These are phyloP conservation scores for Fusarium bactridioides DNA, from an alignment of 2,329 filamentous ascomycete genomes.

Conservation along the genomic window DNA sequence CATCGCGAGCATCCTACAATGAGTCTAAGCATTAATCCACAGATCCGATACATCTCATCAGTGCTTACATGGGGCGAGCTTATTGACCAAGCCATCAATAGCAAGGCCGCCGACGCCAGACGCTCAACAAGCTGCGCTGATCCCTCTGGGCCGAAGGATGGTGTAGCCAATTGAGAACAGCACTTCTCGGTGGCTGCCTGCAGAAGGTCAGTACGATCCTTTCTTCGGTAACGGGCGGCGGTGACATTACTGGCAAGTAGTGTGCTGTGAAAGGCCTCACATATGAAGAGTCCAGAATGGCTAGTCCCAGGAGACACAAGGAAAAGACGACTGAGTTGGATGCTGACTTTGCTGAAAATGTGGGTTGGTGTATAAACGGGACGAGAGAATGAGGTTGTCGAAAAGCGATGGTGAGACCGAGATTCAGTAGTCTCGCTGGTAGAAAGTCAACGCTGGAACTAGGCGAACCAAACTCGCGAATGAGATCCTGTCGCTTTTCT, in stretches of 20 bases:
- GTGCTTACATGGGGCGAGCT: background rate
- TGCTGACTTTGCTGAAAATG: background rate
- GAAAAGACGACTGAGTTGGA: background rate
- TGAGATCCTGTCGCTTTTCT: background rate
- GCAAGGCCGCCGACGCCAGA: background rate
- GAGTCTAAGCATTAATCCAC: rapidly evolving
- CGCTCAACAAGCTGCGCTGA: background rate
- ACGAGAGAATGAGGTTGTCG: constrained; percentile 1
- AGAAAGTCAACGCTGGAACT: background rate
- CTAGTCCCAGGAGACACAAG: background rate
- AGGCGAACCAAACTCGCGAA: background rate
- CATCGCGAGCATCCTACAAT: background rate
- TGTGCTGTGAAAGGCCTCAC: background rate
- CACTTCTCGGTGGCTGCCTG: background rate
- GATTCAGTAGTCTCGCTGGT: background rate
- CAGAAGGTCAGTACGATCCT: too few relatives aligned
- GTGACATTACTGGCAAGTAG: background rate
- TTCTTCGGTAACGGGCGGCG: too few relatives aligned
- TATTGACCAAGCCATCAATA: constrained; percentile 9
- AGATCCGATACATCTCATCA: rapidly evolving
- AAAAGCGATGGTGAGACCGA: constrained; percentile 4
- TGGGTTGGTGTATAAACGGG: constrained; percentile 3
- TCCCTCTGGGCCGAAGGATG: background rate
- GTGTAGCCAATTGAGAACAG: background rate
- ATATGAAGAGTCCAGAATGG: background rate